These are phyloP conservation scores for Ophiocordyceps polyrhachis-furcata DNA, from an alignment of 2,329 filamentous ascomycete genomes.

Conservation along the genomic window DNA sequence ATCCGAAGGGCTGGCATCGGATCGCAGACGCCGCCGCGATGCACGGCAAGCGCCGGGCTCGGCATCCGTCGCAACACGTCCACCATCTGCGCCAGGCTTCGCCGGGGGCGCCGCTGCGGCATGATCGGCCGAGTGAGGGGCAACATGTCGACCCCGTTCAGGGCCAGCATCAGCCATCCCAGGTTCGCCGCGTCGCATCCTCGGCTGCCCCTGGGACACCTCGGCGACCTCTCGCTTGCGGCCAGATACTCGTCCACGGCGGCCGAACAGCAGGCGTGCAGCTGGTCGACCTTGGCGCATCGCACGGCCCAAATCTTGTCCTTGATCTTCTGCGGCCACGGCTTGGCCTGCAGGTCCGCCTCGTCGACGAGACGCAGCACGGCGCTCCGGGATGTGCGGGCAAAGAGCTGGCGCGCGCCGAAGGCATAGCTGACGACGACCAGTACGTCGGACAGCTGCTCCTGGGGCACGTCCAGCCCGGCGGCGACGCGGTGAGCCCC, in stretches of 20 bases:
- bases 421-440: constrained; percentile 34
- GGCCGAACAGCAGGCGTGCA: constrained; percentile 24
- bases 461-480: constrained; percentile 16
- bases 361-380: constrained; percentile 27
- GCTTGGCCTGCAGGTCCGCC: constrained; percentile 20
- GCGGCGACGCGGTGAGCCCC: constrained; percentile 20
- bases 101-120: constrained; percentile 8
- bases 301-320: constrained; percentile 29
- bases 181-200: constrained; percentile 33
- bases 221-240: constrained; percentile 13
- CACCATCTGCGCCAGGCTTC: constrained; percentile 26
- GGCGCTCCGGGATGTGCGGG: constrained; percentile 27
- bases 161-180: constrained; percentile 34
- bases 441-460: constrained; percentile 26
- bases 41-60: constrained; percentile 21
- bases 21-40: constrained; percentile 27
- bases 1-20: constrained; percentile 26
- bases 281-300: constrained; percentile 29
- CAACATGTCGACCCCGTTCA: constrained; percentile 26
- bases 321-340: constrained; percentile 27
- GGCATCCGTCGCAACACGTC: constrained; percentile 23
- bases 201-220: constrained; percentile 30
- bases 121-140: constrained; percentile 16
- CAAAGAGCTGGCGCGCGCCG: constrained; percentile 28
- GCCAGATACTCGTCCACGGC: constrained; percentile 27